These are phyloP conservation scores for Lantana camara DNA, from an alignment of 257 asterid genomes.

Conservation along the genomic window DNA sequence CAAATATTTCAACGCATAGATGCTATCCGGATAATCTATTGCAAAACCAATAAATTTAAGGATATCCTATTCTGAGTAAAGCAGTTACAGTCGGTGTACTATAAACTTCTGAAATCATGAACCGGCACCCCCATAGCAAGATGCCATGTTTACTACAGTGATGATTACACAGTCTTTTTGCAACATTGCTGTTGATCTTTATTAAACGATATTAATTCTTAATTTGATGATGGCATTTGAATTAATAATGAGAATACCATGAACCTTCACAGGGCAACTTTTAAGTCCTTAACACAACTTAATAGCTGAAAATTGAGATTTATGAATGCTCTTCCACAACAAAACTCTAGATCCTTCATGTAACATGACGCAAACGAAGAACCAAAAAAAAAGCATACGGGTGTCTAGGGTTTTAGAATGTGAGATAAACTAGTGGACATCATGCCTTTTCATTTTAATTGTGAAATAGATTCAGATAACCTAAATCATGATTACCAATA, in stretches of 20 bases:
- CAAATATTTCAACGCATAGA: neutral
- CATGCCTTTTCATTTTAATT: neutral
- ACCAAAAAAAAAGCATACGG: neutral
- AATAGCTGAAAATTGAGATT: neutral
- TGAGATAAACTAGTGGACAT: neutral
- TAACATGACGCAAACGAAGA: too few species aligned
- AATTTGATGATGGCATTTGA: too few species aligned
- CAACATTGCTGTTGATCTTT: neutral
- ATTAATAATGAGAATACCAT: neutral
- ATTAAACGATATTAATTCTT: too few species aligned
- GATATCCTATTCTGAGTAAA: neutral
- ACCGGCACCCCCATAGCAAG: neutral
- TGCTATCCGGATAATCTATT: conserved; percentile 1
- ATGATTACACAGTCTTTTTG: neutral
- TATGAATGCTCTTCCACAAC: neutral
- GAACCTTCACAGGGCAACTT: neutral
- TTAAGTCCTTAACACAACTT: neutral
- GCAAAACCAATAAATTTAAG: neutral
- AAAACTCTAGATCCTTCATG: neutral
- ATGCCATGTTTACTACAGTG: neutral
- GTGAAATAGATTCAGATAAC: conserved; percentile 1
- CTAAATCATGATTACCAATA: neutral
- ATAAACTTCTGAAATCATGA: too few species aligned
- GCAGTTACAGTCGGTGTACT: neutral
- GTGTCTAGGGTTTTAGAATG: neutral